These are phyloP conservation scores for Ziziphus jujuba DNA, from an alignment of 306 rosid genomes.

Conservation along the genomic window DNA sequence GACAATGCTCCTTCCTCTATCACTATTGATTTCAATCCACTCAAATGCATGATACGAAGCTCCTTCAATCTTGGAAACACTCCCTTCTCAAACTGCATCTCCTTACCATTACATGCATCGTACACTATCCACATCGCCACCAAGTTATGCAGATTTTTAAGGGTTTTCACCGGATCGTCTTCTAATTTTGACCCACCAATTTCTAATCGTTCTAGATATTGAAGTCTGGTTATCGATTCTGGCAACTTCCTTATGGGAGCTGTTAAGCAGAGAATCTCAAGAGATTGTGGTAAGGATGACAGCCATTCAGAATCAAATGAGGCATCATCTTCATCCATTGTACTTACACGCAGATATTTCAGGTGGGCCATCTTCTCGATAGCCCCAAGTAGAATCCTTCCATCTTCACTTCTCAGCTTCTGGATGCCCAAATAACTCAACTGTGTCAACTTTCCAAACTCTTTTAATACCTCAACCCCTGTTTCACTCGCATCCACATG, in stretches of 20 bases:
- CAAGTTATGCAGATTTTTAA: background rate
- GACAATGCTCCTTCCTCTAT: no score
- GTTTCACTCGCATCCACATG: conserved; percentile 18
- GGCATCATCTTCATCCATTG: conserved; percentile 14
- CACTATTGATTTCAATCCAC: no score
- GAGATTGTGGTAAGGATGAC: background rate
- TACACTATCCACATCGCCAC: background rate
- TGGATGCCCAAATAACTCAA: conserved; percentile 29
- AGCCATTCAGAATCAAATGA: conserved; percentile 18
- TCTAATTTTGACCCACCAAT: background rate
- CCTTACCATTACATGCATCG: conserved; percentile 14
- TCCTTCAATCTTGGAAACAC: conserved; percentile 2
- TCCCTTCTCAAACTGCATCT: conserved; percentile 7
- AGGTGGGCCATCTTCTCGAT: conserved; percentile 16
- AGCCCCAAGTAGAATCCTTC: background rate
- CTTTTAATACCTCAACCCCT: conserved; percentile 15
- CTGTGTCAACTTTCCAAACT: conserved; percentile 18
- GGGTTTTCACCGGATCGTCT: conserved; percentile 6
- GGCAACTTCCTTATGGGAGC: conserved; percentile 21
- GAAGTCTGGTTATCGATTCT: conserved; percentile 9
- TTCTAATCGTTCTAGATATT: background rate
- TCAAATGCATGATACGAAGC: no score
- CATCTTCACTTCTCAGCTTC: background rate
- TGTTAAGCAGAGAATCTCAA: background rate
- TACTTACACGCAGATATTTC: background rate